phyloP scores from a whole-genome alignment of 208 protist genomes.

The Crithidia expoeki region DNA sequence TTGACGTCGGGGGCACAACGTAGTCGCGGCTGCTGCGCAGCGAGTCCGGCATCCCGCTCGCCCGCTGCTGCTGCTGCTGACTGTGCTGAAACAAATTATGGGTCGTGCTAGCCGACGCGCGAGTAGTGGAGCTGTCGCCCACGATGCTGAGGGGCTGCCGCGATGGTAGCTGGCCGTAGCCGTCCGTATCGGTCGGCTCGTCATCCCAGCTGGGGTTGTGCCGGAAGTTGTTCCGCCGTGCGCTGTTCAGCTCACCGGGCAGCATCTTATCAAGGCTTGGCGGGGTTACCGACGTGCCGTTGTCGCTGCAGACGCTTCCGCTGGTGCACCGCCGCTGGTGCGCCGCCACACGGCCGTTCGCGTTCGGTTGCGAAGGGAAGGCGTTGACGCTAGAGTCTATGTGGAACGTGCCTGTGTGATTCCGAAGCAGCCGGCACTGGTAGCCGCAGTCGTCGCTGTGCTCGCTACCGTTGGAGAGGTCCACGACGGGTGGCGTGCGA shows the following conservation, averaged over 20 bases:
- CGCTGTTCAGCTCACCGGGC: not conserved
- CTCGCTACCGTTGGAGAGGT: constrained; percentile 1
- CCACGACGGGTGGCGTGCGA: not conserved
- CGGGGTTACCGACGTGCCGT: not conserved
- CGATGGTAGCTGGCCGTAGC: not conserved
- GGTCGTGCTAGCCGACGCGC: constrained; percentile 1
- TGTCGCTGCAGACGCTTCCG: constrained; percentile 1
- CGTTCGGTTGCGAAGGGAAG: not conserved
- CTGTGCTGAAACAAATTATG: not conserved
- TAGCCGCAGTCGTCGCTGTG: not conserved
- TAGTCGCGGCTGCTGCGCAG: constrained; percentile 22
- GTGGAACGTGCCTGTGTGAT: constrained; percentile 4
- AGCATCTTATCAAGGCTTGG: not conserved
- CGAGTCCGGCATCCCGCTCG: not conserved
- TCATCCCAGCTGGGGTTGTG: constrained; percentile 3
- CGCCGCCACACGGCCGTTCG: not conserved
- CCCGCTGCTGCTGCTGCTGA: constrained; percentile 3
- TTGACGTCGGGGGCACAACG: constrained; percentile 1
- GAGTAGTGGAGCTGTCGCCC: constrained; percentile 11
- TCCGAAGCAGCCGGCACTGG: not conserved
- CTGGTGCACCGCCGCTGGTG: not conserved
- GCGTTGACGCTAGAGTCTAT: not conserved
- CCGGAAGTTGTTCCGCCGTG: not conserved
- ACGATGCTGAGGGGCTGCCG: constrained; percentile 28
- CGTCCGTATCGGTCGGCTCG: constrained; percentile 14